Conservation (phyloP, 1,139 yeast species). For the Nakaseomyces uthaithaninus region DNA sequence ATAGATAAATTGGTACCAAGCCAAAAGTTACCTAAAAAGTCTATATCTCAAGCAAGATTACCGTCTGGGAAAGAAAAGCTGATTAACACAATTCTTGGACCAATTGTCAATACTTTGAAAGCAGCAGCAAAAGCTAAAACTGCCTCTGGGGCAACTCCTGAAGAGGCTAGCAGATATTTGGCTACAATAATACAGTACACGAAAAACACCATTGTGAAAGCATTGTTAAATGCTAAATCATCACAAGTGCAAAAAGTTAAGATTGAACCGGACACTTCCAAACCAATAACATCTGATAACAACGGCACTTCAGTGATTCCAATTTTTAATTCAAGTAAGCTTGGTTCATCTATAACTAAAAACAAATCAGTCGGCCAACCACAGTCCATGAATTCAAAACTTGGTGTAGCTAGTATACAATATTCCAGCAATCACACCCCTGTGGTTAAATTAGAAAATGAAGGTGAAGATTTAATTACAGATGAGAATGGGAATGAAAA, state of each 20-base stretch:
- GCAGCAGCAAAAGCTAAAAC: slow-evolving; percentile 31
- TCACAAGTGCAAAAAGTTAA: not conserved
- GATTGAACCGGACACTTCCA: not conserved
- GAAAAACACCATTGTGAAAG: slow-evolving; percentile 52
- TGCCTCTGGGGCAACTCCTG: slow-evolving; percentile 30
- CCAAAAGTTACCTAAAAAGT: slow-evolving; percentile 12
- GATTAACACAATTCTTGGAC: slow-evolving; percentile 26
- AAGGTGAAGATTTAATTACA: too few species aligned
- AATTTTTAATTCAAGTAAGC: slow-evolving; percentile 13
- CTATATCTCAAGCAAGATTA: slow-evolving; percentile 7
- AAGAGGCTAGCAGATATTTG: slow-evolving; percentile 27
- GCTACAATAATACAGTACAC: slow-evolving; percentile 30
- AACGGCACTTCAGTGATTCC: slow-evolving; percentile 16
- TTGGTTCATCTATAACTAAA: not conserved
- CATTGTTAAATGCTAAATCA: slow-evolving; percentile 48
- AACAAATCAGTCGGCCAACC: not conserved
- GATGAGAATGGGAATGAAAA: too few species aligned
- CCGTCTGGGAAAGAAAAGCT: slow-evolving; percentile 17
- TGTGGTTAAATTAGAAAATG: not conserved
- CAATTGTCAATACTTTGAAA: slow-evolving; percentile 29
- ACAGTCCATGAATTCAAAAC: too few species aligned
- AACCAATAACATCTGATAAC: not conserved
- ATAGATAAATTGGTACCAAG: slow-evolving; percentile 3
- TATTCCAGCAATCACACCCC: too few species aligned
- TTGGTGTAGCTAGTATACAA: too few species aligned